Evolutionary conservation across 805 yeast species (phyloP), one percentile per base, ranked within the genome.

Genomic region (Saturnispora serradocipensis): DNA sequence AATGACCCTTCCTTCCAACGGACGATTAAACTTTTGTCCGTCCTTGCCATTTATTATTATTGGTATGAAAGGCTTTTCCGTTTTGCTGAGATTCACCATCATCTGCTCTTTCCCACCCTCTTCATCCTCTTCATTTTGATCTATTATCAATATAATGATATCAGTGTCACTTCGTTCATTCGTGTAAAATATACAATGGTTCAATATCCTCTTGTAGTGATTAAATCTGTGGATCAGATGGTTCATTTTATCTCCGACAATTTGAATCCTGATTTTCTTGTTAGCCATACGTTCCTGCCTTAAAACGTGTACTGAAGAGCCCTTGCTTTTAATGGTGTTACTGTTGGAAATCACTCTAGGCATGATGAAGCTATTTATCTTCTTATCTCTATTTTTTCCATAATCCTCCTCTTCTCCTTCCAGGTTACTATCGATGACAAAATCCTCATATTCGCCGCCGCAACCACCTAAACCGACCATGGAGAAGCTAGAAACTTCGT

Each of bases 331-430:
- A 18, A 20, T 8, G 13, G 24, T 38, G 22, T 38, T 38, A 13
- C 42, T 38, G 22, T 38, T 38, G 9, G 42, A 52, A 4, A 70
- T 64, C 11, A 69, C 68, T 36, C 64, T 58, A 1, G 72, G 72
- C 72, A 69, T 69, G 16, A 68, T 65, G 55, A 69, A 69, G 28
- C 47, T 43, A 8, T 13, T 30, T 30, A 30, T 30, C 34, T 30
- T 30, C 34, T 30, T 30, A 30, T 30, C 34, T 7, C 13, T 30
- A 4, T 10, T 34, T 49, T 2, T 18, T 18, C 4, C 18, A 8
- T 9, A 11, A 11, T 13, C 34, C 34, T 13, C 34, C 11, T 30
- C 34, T 30, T 13, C 34, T 13, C 15, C 34, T 30, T 30, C 34
- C 34, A 30, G 5, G 34, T 30, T 30, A 30, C 34, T 30, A 13